phyloP scores from a whole-genome alignment of 2,329 filamentous ascomycete species.

The Monosporascus ibericus region DNA sequence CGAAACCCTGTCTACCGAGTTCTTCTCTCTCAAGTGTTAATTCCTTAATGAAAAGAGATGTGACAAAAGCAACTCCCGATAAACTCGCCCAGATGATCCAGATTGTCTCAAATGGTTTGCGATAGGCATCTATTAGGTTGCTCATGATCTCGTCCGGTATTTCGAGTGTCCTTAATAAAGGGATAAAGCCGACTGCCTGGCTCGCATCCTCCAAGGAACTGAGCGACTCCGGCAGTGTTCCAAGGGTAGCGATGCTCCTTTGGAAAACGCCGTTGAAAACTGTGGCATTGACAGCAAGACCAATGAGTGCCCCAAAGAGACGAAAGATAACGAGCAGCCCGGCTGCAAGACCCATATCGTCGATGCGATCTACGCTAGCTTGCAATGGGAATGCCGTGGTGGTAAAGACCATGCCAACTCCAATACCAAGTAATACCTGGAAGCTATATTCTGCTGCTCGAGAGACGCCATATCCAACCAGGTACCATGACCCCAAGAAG shows the following conservation, averaged over 20 bases:
- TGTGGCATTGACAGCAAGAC: background rate
- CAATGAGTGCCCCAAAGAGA: background rate
- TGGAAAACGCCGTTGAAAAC: background rate
- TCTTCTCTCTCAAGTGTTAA: no score
- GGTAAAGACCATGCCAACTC: constrained; percentile 3
- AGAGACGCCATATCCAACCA: background rate
- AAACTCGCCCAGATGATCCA: no score
- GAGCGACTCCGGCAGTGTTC: background rate
- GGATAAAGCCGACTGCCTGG: background rate
- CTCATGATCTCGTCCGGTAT: no score
- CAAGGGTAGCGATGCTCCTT: background rate
- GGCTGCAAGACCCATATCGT: background rate
- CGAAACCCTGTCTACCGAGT: no score
- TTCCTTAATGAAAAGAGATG: no score
- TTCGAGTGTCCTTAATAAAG: background rate
- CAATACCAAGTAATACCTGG: background rate
- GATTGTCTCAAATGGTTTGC: no score
- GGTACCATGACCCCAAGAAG: background rate
- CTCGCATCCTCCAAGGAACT: background rate
- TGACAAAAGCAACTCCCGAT: no score
- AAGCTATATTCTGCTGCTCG: background rate
- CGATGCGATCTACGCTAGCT: background rate
- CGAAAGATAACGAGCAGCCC: background rate
- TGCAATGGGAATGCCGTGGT: background rate
- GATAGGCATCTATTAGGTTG: no score